These are phyloP conservation scores for Tremella fuciformis DNA, from an alignment of 768 basidiomycete genomes.

Conservation along the genomic window DNA sequence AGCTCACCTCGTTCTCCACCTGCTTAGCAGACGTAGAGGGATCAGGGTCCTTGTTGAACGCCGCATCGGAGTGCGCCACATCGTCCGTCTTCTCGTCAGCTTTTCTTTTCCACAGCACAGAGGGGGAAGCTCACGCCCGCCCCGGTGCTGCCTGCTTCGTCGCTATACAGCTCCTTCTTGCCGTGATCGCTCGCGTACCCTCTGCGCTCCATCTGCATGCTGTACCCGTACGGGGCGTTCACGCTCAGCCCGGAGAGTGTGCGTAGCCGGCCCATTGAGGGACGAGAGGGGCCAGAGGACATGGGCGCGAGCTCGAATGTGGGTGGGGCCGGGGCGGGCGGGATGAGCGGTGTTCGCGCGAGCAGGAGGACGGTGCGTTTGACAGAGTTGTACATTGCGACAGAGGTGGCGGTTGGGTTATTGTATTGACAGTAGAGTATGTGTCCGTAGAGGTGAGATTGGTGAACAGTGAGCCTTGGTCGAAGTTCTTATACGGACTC, in stretches of 20 bases:
- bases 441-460: not conserved
- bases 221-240: conserved; percentile 7
- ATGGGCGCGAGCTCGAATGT: conserved; percentile 32
- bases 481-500: too few relatives aligned
- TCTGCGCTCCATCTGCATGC: conserved; percentile 15
- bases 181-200: conserved; percentile 48
- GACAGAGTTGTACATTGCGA: too few relatives aligned
- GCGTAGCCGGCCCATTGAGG: conserved; percentile 19
- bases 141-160: conserved; percentile 45
- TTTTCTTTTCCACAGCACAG: not conserved
- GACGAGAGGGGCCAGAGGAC: conserved; percentile 31
- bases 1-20: conserved; percentile 49
- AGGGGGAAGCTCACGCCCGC: conserved; percentile 42
- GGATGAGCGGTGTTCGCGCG: conserved; percentile 36
- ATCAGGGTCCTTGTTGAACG: conserved; percentile 43
- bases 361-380: conserved; percentile 29
- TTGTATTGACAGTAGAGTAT: not conserved
- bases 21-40: conserved; percentile 40
- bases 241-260: conserved; percentile 28
- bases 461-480: not conserved
- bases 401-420: not conserved
- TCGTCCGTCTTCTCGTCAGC: conserved; percentile 42
- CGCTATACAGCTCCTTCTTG: conserved; percentile 49
- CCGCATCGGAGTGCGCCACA: conserved; percentile 49
- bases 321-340: conserved; percentile 25